Evolutionary conservation across 1,284 basidiomycete genomes (phyloP), one percentile per base, ranked within the genome.

Genomic region (Calocybe gambosa): DNA sequence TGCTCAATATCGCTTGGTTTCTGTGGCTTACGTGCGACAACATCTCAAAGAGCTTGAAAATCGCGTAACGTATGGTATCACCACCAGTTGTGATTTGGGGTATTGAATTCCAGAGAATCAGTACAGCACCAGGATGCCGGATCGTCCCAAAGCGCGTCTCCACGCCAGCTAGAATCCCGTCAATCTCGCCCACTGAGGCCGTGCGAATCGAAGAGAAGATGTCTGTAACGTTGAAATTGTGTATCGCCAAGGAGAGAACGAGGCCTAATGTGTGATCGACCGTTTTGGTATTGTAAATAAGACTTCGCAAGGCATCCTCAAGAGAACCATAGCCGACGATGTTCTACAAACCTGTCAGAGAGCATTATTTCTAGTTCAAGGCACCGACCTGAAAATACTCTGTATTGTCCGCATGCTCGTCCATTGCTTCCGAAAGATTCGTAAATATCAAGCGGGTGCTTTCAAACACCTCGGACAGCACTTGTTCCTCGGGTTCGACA

Each of bases 281-380:
- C 0, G 74, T 77, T 45, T 65, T 56, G 2, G 67, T 54, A 54
- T 82, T 71, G 5, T 63, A 62, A 12, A 79, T 60, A 26, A 85
- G 71, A 1, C 67, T 63, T 7, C 68, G 62, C 12, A 84, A 63
- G 0, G 85, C 78, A 46, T 79, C 69, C 6, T 70, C 68, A 23
- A 90, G 68, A 0, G 77, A 73, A 18, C 74, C 67, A 51, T 83
- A 88, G 2, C 84, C 83, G 7, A 89, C 80, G 47, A 73, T 73
- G 29, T 69, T 70, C 86, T 89, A 35, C 25, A 15, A 23, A 16
- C n/a, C 16, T 8, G 28, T 42, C 3, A 41, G 44, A 41, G 16
- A 39, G 37, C 20, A 18, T 9, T 3, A 20, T 19, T n/a, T 5
- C 25, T 6, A 5, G 36, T 4, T 13, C 25, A 19, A 62, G 12